phyloP scores from a whole-genome alignment of 2,329 filamentous ascomycete genomes.

The Aureobasidium mangrovei region DNA sequence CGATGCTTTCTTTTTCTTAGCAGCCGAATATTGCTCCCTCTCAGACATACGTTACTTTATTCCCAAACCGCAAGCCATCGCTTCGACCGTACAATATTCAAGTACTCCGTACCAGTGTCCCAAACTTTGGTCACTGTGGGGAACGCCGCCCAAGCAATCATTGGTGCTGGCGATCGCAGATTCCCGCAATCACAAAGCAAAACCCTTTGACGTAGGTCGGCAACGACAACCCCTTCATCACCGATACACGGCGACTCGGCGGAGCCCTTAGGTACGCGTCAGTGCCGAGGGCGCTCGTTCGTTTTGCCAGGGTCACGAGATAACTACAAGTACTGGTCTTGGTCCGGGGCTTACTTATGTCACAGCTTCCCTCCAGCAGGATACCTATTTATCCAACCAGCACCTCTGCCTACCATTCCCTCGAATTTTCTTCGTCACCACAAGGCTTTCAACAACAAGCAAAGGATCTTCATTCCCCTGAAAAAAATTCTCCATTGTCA shows the following conservation, averaged over 20 bases:
- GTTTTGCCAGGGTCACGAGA: conserved; percentile 8
- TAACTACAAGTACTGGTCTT: not conserved
- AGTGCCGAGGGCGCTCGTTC: conserved; percentile 9
- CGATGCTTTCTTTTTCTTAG: not conserved
- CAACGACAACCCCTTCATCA: not conserved
- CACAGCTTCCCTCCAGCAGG: conserved; percentile 10
- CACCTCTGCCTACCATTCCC: not conserved
- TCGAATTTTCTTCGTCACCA: not conserved
- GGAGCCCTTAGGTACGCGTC: conserved; percentile 12
- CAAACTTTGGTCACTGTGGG: conserved; percentile 4
- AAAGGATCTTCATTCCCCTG: not conserved
- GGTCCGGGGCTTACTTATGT: conserved; percentile 13
- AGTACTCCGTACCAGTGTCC: not conserved
- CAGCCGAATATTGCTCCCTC: not conserved
- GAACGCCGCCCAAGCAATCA: conserved; percentile 1
- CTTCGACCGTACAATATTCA: not conserved
- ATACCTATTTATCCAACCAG: not conserved
- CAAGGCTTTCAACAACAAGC: not conserved
- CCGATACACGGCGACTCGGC: conserved; percentile 10
- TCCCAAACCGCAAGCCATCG: conserved; percentile 1
- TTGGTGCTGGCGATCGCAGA: conserved; percentile 6
- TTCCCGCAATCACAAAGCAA: conserved; percentile 5
- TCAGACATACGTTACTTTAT: not conserved
- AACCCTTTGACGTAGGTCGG: conserved; percentile 9
- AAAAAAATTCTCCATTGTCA: conserved; percentile 1